These are phyloP conservation scores for Escovopsis sp. DNA, from an alignment of 2,329 filamentous ascomycete genomes.

Conservation along the genomic window DNA sequence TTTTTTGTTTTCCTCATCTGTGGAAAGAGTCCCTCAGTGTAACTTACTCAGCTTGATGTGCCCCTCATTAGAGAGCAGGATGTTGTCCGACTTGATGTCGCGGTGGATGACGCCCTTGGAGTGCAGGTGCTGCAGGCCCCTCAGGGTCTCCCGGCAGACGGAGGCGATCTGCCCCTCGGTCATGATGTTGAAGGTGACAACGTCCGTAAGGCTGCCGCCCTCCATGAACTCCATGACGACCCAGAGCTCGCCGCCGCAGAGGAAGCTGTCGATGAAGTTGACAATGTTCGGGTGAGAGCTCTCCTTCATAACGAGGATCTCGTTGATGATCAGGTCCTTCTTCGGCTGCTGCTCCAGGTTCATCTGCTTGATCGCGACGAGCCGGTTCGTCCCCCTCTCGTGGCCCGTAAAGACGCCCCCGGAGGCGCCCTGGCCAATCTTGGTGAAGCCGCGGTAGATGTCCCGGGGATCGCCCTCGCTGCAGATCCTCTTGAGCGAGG, in stretches of 20 bases:
- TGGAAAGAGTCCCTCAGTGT: not conserved
- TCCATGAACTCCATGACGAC: conserved; percentile 99
- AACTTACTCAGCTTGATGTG: conserved; percentile 91
- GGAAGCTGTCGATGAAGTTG: conserved; percentile 96
- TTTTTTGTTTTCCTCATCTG: too few species aligned
- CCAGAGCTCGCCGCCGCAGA: conserved; percentile 84
- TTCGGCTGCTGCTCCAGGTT: conserved; percentile 96
- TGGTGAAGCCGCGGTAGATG: conserved; percentile 74
- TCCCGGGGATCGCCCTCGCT: conserved; percentile 77
- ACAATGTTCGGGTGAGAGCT: conserved; percentile 97
- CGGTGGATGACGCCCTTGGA: conserved; percentile 97
- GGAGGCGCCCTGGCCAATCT: conserved; percentile 94
- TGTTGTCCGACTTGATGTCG: conserved; percentile 98
- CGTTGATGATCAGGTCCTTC: conserved; percentile 98
- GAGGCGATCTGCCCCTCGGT: conserved; percentile 93
- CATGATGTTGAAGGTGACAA: conserved; percentile 99
- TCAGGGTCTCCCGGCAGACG: conserved; percentile 83
- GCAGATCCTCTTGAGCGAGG: conserved; percentile 76
- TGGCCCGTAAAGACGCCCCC: conserved; percentile 90
- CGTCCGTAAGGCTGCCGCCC: conserved; percentile 90
- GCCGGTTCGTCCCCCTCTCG: conserved; percentile 65
- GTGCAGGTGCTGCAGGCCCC: conserved; percentile 85
- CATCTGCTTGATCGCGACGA: conserved; percentile 99
- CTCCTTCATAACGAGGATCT: conserved; percentile 98
- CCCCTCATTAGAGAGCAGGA: conserved; percentile 80